Conservation (phyloP, 805 yeast genomes). For the Kodamaea hsintzibuensis region DNA sequence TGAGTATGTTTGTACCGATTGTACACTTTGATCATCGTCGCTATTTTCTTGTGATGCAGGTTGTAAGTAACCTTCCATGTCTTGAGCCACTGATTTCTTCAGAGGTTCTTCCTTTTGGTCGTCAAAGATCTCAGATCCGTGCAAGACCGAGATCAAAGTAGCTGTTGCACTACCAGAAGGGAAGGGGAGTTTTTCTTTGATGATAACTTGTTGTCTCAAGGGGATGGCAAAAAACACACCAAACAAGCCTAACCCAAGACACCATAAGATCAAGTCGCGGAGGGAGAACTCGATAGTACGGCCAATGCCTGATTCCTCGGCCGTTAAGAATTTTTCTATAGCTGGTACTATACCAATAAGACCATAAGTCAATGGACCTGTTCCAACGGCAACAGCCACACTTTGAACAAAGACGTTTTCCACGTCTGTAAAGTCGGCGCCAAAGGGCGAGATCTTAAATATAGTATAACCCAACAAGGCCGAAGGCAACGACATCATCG, state of each 20-base stretch:
- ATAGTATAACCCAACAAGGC: slow-evolving; percentile 85
- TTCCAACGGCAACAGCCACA: slow-evolving; percentile 94
- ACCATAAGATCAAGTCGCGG: slow-evolving; percentile 73
- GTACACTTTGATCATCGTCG: not conserved
- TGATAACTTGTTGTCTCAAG: slow-evolving; percentile 78
- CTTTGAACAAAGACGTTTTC: slow-evolving; percentile 93
- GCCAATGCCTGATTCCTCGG: slow-evolving; percentile 71
- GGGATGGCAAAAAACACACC: slow-evolving; percentile 97
- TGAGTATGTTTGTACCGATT: slow-evolving; percentile 30
- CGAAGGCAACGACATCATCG: slow-evolving; percentile 97
- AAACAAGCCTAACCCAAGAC: slow-evolving; percentile 83
- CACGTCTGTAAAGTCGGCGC: slow-evolving; percentile 62
- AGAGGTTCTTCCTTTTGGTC: slow-evolving; percentile 20
- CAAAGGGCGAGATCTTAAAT: slow-evolving; percentile 62
- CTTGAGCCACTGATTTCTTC: slow-evolving; percentile 5
- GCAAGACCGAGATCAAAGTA: slow-evolving; percentile 83
- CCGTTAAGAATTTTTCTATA: slow-evolving; percentile 79
- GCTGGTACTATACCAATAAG: slow-evolving; percentile 96
- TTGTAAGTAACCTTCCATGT: slow-evolving; percentile 7
- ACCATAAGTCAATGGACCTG: slow-evolving; percentile 95
- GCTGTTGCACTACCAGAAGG: slow-evolving; percentile 98
- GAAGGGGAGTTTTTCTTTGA: slow-evolving; percentile 84
- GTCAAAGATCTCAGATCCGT: slow-evolving; percentile 57
- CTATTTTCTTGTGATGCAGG: not conserved
- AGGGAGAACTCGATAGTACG: slow-evolving; percentile 37